These are phyloP conservation scores for Cyclostephanos tholiformis DNA, from an alignment of 108 stramenopile species.

Conservation along the genomic window DNA sequence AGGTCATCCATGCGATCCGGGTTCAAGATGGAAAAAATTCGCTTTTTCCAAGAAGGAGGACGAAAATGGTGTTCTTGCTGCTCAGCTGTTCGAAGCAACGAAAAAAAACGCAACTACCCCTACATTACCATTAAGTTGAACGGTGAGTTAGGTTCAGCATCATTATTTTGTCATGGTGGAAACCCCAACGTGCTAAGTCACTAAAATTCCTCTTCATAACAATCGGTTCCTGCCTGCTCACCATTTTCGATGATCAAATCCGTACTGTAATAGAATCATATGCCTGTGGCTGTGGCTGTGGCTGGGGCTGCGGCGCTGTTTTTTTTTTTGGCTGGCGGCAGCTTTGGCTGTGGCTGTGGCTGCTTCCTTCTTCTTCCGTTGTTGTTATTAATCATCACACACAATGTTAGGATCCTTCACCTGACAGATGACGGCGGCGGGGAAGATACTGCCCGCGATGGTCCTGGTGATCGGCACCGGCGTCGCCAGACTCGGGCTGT, in stretches of 20 bases:
- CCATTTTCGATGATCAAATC: constrained; percentile 14
- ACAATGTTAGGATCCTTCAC: too few relatives aligned
- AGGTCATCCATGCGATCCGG: constrained; percentile 34
- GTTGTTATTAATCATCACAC: too few relatives aligned
- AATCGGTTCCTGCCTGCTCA: not conserved
- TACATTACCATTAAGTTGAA: constrained; percentile 47
- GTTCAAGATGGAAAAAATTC: constrained; percentile 36
- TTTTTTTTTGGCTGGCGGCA: too few relatives aligned
- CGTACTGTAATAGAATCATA: constrained; percentile 37
- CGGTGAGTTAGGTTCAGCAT: constrained; percentile 6
- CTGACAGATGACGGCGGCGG: too few relatives aligned
- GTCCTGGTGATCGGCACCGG: too few relatives aligned
- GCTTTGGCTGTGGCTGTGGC: too few relatives aligned
- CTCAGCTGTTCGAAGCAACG: constrained; percentile 18
- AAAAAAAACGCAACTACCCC: constrained; percentile 17
- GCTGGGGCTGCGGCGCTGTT: too few relatives aligned
- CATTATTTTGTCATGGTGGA: not conserved
- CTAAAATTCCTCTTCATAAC: not conserved
- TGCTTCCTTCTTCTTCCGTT: too few relatives aligned
- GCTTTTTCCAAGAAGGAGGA: constrained; percentile 35
- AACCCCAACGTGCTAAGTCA: not conserved
- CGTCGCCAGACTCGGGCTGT: too few relatives aligned
- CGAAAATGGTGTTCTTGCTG: constrained; percentile 1
- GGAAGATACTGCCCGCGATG: too few relatives aligned
- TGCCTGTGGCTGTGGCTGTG: too few relatives aligned